phyloP scores from a whole-genome alignment of 129 eudicot species.

The Centrapalus pauciflorus region DNA sequence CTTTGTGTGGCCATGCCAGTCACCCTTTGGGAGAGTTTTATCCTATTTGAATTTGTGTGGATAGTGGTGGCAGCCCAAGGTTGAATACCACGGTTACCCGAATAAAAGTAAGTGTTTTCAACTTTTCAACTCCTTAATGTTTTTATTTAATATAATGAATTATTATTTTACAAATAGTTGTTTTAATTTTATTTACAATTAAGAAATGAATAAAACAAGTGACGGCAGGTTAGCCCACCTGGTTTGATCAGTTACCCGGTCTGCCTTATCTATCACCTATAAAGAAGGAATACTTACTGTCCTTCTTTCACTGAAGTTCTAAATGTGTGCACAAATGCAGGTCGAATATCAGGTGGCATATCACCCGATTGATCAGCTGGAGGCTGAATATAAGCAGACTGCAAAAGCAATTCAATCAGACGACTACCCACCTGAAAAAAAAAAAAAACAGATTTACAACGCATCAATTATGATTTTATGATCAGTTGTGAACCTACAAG shows the following conservation, averaged over 20 bases:
- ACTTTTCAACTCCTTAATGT: background rate
- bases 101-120: background rate
- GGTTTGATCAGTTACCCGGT: background rate
- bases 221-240: background rate
- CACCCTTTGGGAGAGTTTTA: too few relatives aligned
- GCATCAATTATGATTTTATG: background rate
- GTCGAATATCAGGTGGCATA: conserved; percentile 74
- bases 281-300: conserved; percentile 33
- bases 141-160: too few relatives aligned
- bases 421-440: conserved; percentile 81
- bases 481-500: conserved; percentile 19
- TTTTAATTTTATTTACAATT: background rate
- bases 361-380: conserved; percentile 67
- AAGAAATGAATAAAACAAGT: background rate
- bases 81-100: too few relatives aligned
- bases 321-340: conserved; percentile 75
- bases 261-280: conserved; percentile 5
- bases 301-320: conserved; percentile 41
- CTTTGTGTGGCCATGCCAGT: too few relatives aligned
- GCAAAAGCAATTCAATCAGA: conserved; percentile 69
- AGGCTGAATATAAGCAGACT: conserved; percentile 77
- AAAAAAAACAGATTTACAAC: background rate
- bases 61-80: too few relatives aligned
- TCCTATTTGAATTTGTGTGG: too few relatives aligned
- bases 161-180: background rate